Percentiles rank a stretch among this genome's conserved stretches.
These are phyloP conservation scores for Candida pseudoglaebosa DNA, from an alignment of 805 yeast species.

Conservation along the genomic window DNA sequence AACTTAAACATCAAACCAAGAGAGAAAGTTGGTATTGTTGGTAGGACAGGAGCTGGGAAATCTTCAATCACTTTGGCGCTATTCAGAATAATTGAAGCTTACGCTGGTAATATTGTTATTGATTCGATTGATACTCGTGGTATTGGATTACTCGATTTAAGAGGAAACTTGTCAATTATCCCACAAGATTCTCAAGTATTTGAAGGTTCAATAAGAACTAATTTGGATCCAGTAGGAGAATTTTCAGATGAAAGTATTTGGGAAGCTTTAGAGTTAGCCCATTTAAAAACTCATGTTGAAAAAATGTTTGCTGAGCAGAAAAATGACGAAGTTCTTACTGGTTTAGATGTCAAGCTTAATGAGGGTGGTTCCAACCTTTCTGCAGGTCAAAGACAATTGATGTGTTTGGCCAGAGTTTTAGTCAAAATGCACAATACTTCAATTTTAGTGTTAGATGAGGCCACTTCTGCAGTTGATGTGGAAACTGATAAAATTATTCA, in stretches of 20 bases:
- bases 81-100: conserved; percentile 40
- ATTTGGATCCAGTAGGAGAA: conserved; percentile 37
- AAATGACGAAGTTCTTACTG: conserved; percentile 18
- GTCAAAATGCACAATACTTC: conserved; percentile 55
- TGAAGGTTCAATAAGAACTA: conserved; percentile 39
- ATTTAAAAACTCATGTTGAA: conserved; percentile 37
- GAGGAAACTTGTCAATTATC: conserved; percentile 39
- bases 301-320: conserved; percentile 33
- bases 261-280: conserved; percentile 41
- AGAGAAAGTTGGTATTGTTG: conserved; percentile 44
- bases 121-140: conserved; percentile 30
- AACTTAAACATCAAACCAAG: conserved; percentile 32
- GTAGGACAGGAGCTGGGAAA: conserved; percentile 46
- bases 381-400: conserved; percentile 51
- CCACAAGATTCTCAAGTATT: conserved; percentile 46
- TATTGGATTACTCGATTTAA: conserved; percentile 41
- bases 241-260: conserved; percentile 36
- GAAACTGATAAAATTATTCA: conserved; percentile 77
- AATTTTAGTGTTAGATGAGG: conserved; percentile 74
- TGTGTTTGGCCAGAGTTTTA: conserved; percentile 79
- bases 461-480: conserved; percentile 86
- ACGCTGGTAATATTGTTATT: conserved; percentile 33
- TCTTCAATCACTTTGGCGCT: conserved; percentile 42
- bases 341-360: conserved; percentile 30
- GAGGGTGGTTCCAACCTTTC: conserved; percentile 51